Conservation (phyloP, 345 rosid species). For the Odontarrhena argentea region DNA sequence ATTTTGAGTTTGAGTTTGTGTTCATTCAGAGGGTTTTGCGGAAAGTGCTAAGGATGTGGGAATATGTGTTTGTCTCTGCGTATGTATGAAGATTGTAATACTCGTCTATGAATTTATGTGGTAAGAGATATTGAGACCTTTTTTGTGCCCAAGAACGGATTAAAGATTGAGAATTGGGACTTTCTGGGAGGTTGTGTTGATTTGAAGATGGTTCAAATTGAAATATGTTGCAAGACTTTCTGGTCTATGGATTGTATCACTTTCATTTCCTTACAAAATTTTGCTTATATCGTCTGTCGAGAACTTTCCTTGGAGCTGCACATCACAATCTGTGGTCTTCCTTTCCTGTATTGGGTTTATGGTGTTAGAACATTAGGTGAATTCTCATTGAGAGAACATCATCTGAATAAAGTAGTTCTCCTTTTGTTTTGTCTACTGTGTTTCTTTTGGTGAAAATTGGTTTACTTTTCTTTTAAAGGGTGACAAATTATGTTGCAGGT, state of each 20-base stretch:
- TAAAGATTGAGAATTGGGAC: slow-evolving; percentile 2
- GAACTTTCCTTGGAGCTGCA: slow-evolving; percentile 1
- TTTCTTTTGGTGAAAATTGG: slow-evolving; percentile 5
- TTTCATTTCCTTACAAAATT: neutral
- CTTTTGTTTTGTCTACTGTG: slow-evolving; percentile 2
- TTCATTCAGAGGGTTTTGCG: slow-evolving; percentile 14
- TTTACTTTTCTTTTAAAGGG: slow-evolving; percentile 14
- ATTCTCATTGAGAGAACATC: neutral
- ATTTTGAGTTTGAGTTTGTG: slow-evolving; percentile 1
- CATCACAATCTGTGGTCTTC: slow-evolving; percentile 12
- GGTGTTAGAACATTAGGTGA: neutral
- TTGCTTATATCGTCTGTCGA: neutral
- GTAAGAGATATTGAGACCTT: neutral
- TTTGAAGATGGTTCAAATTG: neutral
- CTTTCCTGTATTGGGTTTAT: slow-evolving; percentile 13
- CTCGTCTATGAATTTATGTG: neutral
- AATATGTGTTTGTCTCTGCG: neutral
- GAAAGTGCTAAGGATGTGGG: slow-evolving; percentile 5
- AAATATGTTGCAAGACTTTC: slow-evolving; percentile 15
- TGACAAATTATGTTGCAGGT: slow-evolving; percentile 53
- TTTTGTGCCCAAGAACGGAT: neutral
- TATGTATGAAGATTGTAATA: neutral
- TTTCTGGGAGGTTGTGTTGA: too few relatives aligned
- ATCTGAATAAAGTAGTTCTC: neutral
- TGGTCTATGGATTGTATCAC: slow-evolving; percentile 10